Evolutionary conservation across 306 rosid species (phyloP).

Genomic region (Lathyrus tuberosus): DNA sequence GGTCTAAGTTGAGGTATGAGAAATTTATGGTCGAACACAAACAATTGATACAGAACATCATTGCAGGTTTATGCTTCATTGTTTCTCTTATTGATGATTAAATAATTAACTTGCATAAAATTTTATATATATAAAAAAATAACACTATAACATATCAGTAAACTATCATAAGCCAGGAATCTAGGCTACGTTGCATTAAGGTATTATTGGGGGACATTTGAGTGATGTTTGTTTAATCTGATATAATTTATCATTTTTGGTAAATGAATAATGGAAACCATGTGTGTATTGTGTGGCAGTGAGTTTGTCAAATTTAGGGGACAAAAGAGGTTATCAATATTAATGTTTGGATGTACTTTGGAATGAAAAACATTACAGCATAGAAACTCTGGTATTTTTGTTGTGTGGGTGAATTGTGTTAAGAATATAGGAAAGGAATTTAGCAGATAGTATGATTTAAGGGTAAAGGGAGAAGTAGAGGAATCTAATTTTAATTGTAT

Average conservation of each 20-base stretch:
- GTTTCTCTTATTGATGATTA: no score
- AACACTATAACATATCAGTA: no score
- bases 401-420: conserved; percentile 36
- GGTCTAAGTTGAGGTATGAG: not conserved
- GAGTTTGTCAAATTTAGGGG: conserved; percentile 41
- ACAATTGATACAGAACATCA: conserved; percentile 38
- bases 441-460: not conserved
- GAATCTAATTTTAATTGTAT: conserved; percentile 41
- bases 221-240: conserved; percentile 32
- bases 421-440: conserved; percentile 15
- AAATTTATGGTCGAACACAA: conserved; percentile 32
- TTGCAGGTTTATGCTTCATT: no score
- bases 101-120: no score
- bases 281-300: conserved; percentile 31
- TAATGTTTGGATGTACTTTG: conserved; percentile 49
- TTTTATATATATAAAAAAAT: no score
- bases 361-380: conserved; percentile 43
- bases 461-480: conserved; percentile 10
- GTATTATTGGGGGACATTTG: conserved; percentile 33
- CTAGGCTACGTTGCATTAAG: conserved; percentile 42
- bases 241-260: conserved; percentile 32
- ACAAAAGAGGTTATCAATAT: conserved; percentile 46
- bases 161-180: conserved; percentile 30
- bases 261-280: conserved; percentile 40
- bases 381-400: conserved; percentile 18